Percentiles rank a stretch among this genome's conserved stretches.
Evolutionary conservation across 257 asterid species (phyloP).

Genomic region (Solanum appendiculatum): DNA sequence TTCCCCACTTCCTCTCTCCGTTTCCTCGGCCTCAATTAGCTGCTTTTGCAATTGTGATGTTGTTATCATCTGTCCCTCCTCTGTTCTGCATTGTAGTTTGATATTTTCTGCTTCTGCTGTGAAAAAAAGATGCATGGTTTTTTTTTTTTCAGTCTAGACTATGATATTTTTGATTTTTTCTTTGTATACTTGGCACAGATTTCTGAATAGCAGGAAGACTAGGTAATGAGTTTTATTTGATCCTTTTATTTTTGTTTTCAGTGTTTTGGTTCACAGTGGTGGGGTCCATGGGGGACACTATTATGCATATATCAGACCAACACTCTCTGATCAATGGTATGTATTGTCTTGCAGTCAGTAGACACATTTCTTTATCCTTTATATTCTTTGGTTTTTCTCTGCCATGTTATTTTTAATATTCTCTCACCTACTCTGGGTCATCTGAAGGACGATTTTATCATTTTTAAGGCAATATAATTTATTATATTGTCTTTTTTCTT

Average conservation of each 20-base stretch:
- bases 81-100: background rate
- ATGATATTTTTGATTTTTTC: background rate
- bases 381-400: background rate
- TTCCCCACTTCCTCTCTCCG: background rate
- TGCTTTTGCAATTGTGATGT: background rate
- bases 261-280: conserved; percentile 28
- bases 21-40: background rate
- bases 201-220: background rate
- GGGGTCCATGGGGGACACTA: conserved; percentile 38
- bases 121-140: background rate
- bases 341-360: background rate
- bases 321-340: conserved; percentile 29
- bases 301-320: conserved; percentile 36
- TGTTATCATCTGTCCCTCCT: background rate
- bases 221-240: background rate
- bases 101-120: background rate
- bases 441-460: background rate
- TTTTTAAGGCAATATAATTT: background rate
- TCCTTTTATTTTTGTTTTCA: background rate
- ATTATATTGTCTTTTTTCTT: background rate
- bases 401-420: background rate
- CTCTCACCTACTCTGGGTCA: background rate
- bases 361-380: background rate
- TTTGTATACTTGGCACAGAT: background rate
- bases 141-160: background rate